Evolutionary conservation across 257 asterid species (phyloP), one percentile per base, ranked within the genome.

Genomic region (Perilla frutescens): DNA sequence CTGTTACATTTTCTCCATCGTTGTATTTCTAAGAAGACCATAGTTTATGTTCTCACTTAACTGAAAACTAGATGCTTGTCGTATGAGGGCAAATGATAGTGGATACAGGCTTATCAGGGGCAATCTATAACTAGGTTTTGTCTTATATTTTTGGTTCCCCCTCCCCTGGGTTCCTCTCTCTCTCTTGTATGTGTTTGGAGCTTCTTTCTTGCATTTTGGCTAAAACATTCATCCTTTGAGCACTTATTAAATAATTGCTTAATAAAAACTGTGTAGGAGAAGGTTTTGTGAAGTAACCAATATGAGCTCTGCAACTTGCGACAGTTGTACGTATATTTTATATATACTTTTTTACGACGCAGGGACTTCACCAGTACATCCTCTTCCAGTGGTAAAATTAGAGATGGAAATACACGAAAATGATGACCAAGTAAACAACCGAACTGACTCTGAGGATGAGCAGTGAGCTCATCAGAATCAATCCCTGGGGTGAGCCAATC

Each of bases 281-380:
- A 8, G 20, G 14, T 70, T 67, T 8, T 51, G 14, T 36, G 20
- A 49, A 7, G 40, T 29, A 9, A 44, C 48, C 49, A 26, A 36
- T 44, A 56, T 45, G 43, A 11, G 75, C 8, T 44, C 39, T 9
- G 26, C 15, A 41, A 8, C 11, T 48, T 41, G 13, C 61, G 59
- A 59, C 41, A 50, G 12, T 14, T 80, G 56, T 36, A 8, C 44
- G 3, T 45, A 36, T 43, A 55, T 43, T 29, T 64, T 34, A 15
- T 56, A 6, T 71, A 59, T 43, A 72, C 53, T 43, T 47, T 59
- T 13, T 37, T 6, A 5, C 55, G 57, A 32, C 75, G 69, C 80
- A 84, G 88, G 81, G 54, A 75, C 82, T 58, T 69, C 77, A 34
- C 81, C 88, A 4, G n/a, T 54, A 54, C 78, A 81, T 67, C 81